Percentiles rank a stretch among this genome's conserved stretches.
Conservation (phyloP, 352 stramenopile species). For the Halophytophthora batemanensis region DNA sequence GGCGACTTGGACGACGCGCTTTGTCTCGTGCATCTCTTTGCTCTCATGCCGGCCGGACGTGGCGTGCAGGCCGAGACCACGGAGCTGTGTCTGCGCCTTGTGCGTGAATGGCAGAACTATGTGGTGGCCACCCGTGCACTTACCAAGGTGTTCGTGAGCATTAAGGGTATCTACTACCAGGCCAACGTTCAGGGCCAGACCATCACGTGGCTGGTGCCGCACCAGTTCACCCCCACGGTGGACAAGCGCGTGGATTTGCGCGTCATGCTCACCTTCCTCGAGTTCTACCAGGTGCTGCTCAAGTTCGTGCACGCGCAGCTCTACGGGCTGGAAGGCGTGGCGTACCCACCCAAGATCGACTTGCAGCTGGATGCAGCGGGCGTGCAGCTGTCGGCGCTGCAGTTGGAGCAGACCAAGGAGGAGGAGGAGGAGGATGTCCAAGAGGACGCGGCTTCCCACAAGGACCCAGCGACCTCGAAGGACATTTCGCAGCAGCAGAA, state of each 20-base stretch:
- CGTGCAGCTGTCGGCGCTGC: conserved; percentile 61
- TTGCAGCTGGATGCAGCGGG: conserved; percentile 75
- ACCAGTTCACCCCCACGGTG: conserved; percentile 97
- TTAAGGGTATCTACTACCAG: conserved; percentile 99
- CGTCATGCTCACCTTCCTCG: conserved; percentile 99
- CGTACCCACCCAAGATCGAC: conserved; percentile 94
- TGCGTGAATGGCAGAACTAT: conserved; percentile 97
- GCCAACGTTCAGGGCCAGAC: conserved; percentile 90
- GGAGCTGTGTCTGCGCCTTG: conserved; percentile 90
- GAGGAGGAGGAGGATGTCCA: conserved; percentile 30
- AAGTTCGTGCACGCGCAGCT: conserved; percentile 99
- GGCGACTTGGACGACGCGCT: conserved; percentile 98
- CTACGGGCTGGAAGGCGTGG: conserved; percentile 93
- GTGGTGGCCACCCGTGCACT: conserved; percentile 88
- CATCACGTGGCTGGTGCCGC: conserved; percentile 98
- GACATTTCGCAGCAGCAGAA: conserved; percentile 76
- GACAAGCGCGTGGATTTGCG: conserved; percentile 97
- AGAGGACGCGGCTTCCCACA: conserved; percentile 24
- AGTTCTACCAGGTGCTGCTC: conserved; percentile 99
- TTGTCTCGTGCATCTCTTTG: conserved; percentile 97
- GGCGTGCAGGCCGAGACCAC: conserved; percentile 87
- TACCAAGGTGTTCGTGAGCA: conserved; percentile 98
- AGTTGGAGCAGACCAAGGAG: conserved; percentile 59
- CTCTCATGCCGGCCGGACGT: conserved; percentile 91
- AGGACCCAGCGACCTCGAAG: conserved; percentile 24